Base-by-base conservation (phyloP, 345 rosid species). In the Eucalyptus polybractea region DNA sequence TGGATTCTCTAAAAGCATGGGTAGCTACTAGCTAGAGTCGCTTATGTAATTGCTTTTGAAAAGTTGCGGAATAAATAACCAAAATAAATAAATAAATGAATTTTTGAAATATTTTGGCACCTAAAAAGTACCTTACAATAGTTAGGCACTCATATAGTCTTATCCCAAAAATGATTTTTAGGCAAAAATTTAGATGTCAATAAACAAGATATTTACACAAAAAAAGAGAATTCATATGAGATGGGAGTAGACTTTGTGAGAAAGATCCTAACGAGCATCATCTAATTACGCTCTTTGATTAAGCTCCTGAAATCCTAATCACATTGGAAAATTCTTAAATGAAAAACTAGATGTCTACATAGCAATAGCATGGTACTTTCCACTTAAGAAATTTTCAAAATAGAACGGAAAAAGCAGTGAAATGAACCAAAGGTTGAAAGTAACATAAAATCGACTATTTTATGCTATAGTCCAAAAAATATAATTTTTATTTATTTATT, bases 91-190 rank as follows among this genome's bases (percentile, higher is more conserved):
- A 53, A 22, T n/a, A 14, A 65, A 65, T 8, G 40, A 65, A 65
- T 15, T 8, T 65, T 4, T 65, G 76, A 65, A 29, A 65, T 13
- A 3, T n/a, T 65, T 65, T 65, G 19, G 19, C 21, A 65, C 29
- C 37, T 0, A 7, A n/a, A n/a, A n/a, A 65, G 21, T 15, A 65
- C 17, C 3, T 1, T n/a, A 7, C 3, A 14, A n/a, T n/a, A 14
- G 19, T 65, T 65, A n/a, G 37, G 17, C 21, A 15, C 14, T 14
- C 0, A 65, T 14, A n/a, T 15, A 2, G 17, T n/a, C 21, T n/a
- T 65, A 65, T 65, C 37, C 21, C 29, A 4, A 56, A 24, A 56
- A 56, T 1, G 3, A 65, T n/a, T 0, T n/a, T n/a, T 14, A 14
- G 76, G 21, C 9, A 65, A n/a, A 13, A 7, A n/a, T 16, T 65